phyloP scores from a whole-genome alignment of 2,329 filamentous ascomycete genomes.

The Phialocephala sp. region DNA sequence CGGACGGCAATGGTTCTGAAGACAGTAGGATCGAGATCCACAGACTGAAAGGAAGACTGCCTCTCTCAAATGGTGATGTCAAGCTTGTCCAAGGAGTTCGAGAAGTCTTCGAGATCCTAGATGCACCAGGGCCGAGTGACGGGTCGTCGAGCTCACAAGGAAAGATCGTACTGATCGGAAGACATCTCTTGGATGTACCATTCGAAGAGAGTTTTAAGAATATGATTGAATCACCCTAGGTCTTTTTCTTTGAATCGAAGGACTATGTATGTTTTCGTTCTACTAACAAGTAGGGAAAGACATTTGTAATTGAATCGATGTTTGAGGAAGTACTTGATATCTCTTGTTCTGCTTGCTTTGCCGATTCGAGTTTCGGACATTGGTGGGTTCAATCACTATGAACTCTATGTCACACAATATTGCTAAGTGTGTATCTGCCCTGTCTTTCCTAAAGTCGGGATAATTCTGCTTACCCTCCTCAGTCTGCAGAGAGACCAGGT shows the following conservation, averaged over 20 bases:
- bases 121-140: slow-evolving; percentile 48
- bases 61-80: slow-evolving; percentile 65
- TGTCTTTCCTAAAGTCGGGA: too few species aligned
- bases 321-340: too few species aligned
- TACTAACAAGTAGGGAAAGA: too few species aligned
- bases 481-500: too few species aligned
- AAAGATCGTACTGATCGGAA: slow-evolving; percentile 70
- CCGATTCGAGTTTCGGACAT: too few species aligned
- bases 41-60: slow-evolving; percentile 81
- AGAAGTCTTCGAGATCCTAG: slow-evolving; percentile 91
- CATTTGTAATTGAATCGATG: too few species aligned
- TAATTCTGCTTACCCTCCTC: too few species aligned
- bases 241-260: not conserved
- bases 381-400: too few species aligned
- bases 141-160: slow-evolving; percentile 45
- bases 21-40: slow-evolving; percentile 72
- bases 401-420: too few species aligned
- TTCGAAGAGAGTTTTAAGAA: slow-evolving; percentile 52
- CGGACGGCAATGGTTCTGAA: not conserved
- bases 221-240: slow-evolving; percentile 14
- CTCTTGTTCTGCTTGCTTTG: too few species aligned
- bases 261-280: not conserved
- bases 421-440: too few species aligned
- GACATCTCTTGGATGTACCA: slow-evolving; percentile 56
- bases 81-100: slow-evolving; percentile 90